Conservation (phyloP, 768 basidiomycete species). For the Xerocomellus dryophilus region DNA sequence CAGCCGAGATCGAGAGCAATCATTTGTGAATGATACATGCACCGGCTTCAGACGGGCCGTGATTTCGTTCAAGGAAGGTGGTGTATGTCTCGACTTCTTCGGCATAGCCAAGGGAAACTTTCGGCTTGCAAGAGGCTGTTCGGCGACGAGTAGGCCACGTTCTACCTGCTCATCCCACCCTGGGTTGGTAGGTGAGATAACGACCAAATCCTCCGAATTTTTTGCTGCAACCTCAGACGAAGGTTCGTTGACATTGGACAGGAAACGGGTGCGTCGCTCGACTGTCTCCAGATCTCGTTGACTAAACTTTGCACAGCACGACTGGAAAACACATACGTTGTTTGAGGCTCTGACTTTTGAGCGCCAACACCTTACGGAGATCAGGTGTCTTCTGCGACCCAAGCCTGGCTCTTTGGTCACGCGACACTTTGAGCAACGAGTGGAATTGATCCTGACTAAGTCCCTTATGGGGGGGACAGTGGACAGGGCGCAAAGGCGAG, state of each 20-base stretch:
- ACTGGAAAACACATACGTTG: conserved; percentile 50
- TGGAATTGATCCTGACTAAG: conserved; percentile 64
- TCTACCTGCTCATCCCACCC: conserved; percentile 67
- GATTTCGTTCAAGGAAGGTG: conserved; percentile 78
- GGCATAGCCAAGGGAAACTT: conserved; percentile 4
- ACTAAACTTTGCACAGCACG: background rate
- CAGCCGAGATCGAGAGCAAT: conserved; percentile 25
- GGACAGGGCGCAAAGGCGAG: conserved; percentile 49
- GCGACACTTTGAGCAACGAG: conserved; percentile 57
- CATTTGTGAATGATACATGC: conserved; percentile 18
- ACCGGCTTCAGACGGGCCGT: conserved; percentile 51
- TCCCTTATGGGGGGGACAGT: conserved; percentile 43
- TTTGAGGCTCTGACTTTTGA: conserved; percentile 70
- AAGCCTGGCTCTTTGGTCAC: conserved; percentile 48
- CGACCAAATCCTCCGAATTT: conserved; percentile 6
- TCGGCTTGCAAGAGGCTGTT: conserved; percentile 14
- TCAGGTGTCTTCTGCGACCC: conserved; percentile 50
- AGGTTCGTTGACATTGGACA: conserved; percentile 69
- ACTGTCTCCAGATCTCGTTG: conserved; percentile 36
- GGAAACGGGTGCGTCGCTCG: conserved; percentile 71
- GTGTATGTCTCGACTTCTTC: conserved; percentile 21
- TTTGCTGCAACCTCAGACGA: conserved; percentile 51
- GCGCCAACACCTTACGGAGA: conserved; percentile 70
- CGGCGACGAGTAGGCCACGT: conserved; percentile 43
- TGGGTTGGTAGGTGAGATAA: background rate